Percentiles rank a stretch among this genome's conserved stretches.
These are phyloP conservation scores for Malassezia obtusa DNA, from an alignment of 1,284 basidiomycete species.

Conservation along the genomic window DNA sequence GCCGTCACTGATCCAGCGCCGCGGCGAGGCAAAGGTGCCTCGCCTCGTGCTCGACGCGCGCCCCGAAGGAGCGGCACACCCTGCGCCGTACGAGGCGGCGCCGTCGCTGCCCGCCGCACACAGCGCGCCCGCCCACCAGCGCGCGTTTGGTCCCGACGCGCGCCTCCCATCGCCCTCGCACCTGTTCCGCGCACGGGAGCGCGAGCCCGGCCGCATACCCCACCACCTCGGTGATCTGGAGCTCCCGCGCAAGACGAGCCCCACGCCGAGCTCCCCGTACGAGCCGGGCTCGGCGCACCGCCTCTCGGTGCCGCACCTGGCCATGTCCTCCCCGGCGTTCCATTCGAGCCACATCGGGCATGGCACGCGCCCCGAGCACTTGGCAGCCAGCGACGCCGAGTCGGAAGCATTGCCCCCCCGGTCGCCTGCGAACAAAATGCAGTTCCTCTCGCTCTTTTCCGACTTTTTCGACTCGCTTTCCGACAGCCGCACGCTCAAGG, in stretches of 20 bases:
- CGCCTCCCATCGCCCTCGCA: constrained; percentile 17
- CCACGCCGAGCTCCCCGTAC: background rate
- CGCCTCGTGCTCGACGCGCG: constrained; percentile 34
- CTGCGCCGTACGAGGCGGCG: too few relatives aligned
- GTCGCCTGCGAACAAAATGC: constrained; percentile 22
- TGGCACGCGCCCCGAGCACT: background rate
- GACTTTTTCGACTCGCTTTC: constrained; percentile 43
- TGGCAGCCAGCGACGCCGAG: background rate
- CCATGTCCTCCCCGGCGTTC: constrained; percentile 43
- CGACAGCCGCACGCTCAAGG: constrained; percentile 43
- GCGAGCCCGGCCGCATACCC: background rate
- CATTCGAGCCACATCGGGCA: constrained; percentile 30
- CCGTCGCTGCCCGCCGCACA: background rate
- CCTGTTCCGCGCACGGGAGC: constrained; percentile 14
- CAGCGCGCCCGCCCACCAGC: constrained; percentile 42
- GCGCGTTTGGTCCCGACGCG: constrained; percentile 24
- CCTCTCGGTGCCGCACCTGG: constrained; percentile 25
- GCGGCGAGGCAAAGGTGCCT: constrained; percentile 38
- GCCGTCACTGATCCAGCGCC: constrained; percentile 27
- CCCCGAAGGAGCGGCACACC: background rate
- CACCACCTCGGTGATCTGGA: background rate
- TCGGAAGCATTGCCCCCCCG: background rate
- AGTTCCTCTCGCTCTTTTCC: constrained; percentile 43
- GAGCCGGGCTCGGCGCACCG: background rate
- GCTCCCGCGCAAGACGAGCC: background rate